Base-by-base conservation (phyloP, 2,329 filamentous ascomycete species). In the Aspergillus hortae region DNA sequence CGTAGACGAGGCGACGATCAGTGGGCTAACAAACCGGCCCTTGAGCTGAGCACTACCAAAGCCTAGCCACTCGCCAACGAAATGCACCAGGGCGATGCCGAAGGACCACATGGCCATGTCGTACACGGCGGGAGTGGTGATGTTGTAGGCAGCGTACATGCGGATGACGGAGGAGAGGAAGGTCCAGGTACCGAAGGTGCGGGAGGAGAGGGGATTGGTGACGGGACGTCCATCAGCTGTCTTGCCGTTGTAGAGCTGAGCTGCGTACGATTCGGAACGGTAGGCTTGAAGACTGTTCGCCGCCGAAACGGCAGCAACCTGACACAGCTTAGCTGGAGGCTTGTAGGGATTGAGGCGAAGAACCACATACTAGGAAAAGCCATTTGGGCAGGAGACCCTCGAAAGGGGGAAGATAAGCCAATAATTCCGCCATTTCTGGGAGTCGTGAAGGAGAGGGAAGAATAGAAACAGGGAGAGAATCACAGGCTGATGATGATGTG, bases 111-210 rank as follows among this genome's bases (percentile, higher is more conserved):
- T 75, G 14, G 87, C 87, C 53, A 96, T 77, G 68, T 94, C 82
- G 71, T 95, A 96, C 49, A 92, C 78, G 42, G 82, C 80, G 1
- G 82, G 81, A 55, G 90, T 80, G 59, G 84, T 78, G 57, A 95
- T 83, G 70, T 95, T 80, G 74, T 95, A 95, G 32, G 89, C 89
- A 4, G 90, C 89, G 67, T 95, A 95, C 59, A 91, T 75, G 48
- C 92, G 84, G 42, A 95, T 80, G 46, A 95, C 76, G 53, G 85
- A 82, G 5, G 88, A 86, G 53, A 95, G 78, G 52, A 92, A 80
- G 0, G 92, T 95, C 86, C 91, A 96, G 27, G 89, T 94, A 49
- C 88, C 91, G 69, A 95, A 95, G 17, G 90, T 85, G 57, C 90
- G 86, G 23, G 86, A 86, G 10, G 85, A 86, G 27, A 96, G 83